Evolutionary conservation across 2,329 filamentous ascomycete species (phyloP), one percentile per base, ranked within the genome.

Genomic region (Periconia macrospinosa): DNA sequence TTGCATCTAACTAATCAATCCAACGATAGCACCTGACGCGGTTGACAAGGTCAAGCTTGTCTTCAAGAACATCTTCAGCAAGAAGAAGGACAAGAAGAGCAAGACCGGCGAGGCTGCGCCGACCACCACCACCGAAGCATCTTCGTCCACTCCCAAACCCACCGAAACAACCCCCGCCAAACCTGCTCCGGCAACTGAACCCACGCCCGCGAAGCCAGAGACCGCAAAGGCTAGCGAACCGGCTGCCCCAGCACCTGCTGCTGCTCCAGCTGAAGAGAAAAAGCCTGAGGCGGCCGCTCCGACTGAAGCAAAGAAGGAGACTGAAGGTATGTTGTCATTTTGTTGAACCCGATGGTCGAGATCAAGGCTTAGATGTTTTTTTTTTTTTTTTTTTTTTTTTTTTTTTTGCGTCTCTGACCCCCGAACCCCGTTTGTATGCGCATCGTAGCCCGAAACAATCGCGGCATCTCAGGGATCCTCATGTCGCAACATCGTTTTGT

Each of bases 31-130:
- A 47, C 72, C 61, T 46, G 70, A 75, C 54, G 69, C 71, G 44
- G 49, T 72, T 50, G 60, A 67, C 47, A 67, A 65, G 55, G 55
- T 72, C 62, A 75, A 75, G 69, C 71, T 71, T 63, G 62, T 63
- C 57, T 63, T 74, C 59, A 75, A 72, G 64, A 60, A 66, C 53
- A 54, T 74, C 55, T 74, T 75, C 56, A 47, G 54, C 57, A 69
- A 61, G 56, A 70, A 70, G 63, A 70, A 61, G 56, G 69, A 70
- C 61, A 71, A 71, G 65, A 67, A 69, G 54, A 60, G 63, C 27
- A 51, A 63, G 44, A 56, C 59, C 41, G 58, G 61, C 52, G 54
- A 67, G 30, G 55, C 62, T 13, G 61, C 67, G 27, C 62, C 70
- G 33, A 62, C 68, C n/a, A 51, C 65, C 43, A 60, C 68, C 35